Evolutionary conservation across 2,329 filamentous ascomycete species (phyloP).

Genomic region (Sporothrix globosa): DNA sequence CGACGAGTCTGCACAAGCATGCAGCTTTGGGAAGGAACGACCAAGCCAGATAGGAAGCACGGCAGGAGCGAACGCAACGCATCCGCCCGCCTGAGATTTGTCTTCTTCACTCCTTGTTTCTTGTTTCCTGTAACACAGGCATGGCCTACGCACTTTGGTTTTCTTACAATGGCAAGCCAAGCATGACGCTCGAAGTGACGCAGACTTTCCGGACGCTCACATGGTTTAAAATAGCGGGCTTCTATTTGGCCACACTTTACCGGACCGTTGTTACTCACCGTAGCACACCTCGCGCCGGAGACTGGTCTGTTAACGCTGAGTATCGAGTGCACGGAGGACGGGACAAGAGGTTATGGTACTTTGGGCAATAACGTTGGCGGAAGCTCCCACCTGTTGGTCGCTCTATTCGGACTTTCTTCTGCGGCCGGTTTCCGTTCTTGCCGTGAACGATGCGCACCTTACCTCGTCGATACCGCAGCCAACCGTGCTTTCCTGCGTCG

Average conservation of each 20-base stretch:
- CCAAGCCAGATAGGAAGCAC: background rate
- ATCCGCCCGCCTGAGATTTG: too few species aligned
- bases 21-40: slow-evolving; percentile 12
- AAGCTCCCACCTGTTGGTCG: background rate
- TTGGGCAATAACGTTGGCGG: background rate
- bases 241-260: background rate
- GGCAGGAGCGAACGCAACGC: background rate
- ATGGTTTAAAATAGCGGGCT: slow-evolving; percentile 20
- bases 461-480: slow-evolving; percentile 15
- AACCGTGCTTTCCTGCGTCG: slow-evolving; percentile 3
- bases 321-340: background rate
- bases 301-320: background rate
- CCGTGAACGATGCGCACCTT: background rate
- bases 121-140: too few species aligned
- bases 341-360: background rate
- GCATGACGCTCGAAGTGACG: background rate
- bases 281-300: background rate
- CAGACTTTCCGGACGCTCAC: slow-evolving; percentile 27
- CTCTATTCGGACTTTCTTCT: background rate
- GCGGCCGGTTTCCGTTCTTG: background rate
- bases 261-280: background rate
- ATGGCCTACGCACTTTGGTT: background rate
- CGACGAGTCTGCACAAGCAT: slow-evolving; percentile 1
- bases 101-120: background rate
- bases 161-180: background rate